Evolutionary conservation across 352 stramenopile species (phyloP), one percentile per base, ranked within the genome.

Genomic region (Thraustotheca clavata): DNA sequence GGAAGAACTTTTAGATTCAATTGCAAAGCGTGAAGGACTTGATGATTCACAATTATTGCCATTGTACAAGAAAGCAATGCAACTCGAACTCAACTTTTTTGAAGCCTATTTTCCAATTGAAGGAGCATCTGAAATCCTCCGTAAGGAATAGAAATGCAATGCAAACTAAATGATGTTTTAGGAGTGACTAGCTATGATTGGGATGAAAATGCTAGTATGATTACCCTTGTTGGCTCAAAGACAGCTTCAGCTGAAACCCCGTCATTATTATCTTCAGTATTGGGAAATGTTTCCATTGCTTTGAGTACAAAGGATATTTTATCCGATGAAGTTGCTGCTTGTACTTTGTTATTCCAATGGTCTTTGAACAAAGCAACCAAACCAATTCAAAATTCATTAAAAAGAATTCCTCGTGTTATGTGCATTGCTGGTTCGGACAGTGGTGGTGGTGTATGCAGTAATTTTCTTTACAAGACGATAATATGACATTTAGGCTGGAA

Each of bases 341-440:
- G 43, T 31, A 14, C 1, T 11, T 24, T 14, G 43, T 31, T 52
- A 31, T 31, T 52, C 2, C 1, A 18, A 14, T 16, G 2, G 27
- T 46, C 3, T 7, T 26, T 41, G 6, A 35, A 18, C 26, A 54
- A 24, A 18, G 34, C 20, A n/a, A 1, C 43, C 1, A 24, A 11
- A 11, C 2, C 35, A 4, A 49, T 32, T 4, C 18, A 24, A 8
- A 26, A n/a, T 7, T 9, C 34, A 16, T 3, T 2, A 0, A 0
- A 4, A 6, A 14, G 5, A 29, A 41, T 71, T 18, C 69, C 69
- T 1, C 75, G 76, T 8, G 86, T 96, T 24, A 89, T 96, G 48
- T 96, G 87, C 26, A 96, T 98, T 62, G 94, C 94, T 6, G 94
- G 94, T 47, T 96, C 82, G 1, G 94, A 98, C 73, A 96, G 86